These are phyloP conservation scores for Exserohilum rostratum DNA, from an alignment of 2,329 filamentous ascomycete genomes.

Conservation along the genomic window DNA sequence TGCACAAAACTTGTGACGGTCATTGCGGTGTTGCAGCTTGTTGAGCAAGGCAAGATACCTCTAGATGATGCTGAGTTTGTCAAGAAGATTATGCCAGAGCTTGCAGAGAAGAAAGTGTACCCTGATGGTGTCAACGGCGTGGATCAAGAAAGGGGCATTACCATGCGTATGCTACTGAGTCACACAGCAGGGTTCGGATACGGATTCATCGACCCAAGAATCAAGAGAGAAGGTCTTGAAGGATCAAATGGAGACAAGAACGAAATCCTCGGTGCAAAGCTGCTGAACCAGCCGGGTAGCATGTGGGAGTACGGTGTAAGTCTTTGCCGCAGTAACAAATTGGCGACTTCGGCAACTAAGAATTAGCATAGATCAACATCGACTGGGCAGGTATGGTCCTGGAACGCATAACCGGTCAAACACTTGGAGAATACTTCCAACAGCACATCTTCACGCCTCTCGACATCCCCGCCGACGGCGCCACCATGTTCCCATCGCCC, in stretches of 20 bases:
- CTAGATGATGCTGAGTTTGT: slow-evolving; percentile 45
- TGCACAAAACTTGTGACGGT: slow-evolving; percentile 53
- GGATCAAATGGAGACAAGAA: slow-evolving; percentile 42
- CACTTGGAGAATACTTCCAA: slow-evolving; percentile 55
- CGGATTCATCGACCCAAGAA: slow-evolving; percentile 55
- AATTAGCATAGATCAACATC: slow-evolving; percentile 51
- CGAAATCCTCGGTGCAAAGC: slow-evolving; percentile 58
- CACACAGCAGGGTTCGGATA: slow-evolving; percentile 61
- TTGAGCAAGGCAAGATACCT: slow-evolving; percentile 45
- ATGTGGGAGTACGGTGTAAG: slow-evolving; percentile 63
- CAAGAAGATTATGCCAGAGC: slow-evolving; percentile 42
- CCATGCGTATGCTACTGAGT: slow-evolving; percentile 57
- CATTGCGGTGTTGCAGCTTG: slow-evolving; percentile 44
- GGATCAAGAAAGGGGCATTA: slow-evolving; percentile 54
- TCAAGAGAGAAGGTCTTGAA: slow-evolving; percentile 51
- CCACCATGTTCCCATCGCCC: slow-evolving; percentile 63
- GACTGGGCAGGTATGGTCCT: slow-evolving; percentile 59
- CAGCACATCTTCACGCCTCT: slow-evolving; percentile 56
- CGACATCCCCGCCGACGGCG: slow-evolving; percentile 50
- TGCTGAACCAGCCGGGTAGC: slow-evolving; percentile 68
- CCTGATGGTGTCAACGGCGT: slow-evolving; percentile 42
- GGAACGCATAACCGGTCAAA: slow-evolving; percentile 52
- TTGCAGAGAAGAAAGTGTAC: slow-evolving; percentile 52
- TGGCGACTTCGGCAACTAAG: not conserved
- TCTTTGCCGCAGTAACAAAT: not conserved